Percentiles rank a stretch among this genome's conserved stretches.
These are phyloP conservation scores for Codiaeum variegatum DNA, from an alignment of 441 rosid genomes.

Conservation along the genomic window DNA sequence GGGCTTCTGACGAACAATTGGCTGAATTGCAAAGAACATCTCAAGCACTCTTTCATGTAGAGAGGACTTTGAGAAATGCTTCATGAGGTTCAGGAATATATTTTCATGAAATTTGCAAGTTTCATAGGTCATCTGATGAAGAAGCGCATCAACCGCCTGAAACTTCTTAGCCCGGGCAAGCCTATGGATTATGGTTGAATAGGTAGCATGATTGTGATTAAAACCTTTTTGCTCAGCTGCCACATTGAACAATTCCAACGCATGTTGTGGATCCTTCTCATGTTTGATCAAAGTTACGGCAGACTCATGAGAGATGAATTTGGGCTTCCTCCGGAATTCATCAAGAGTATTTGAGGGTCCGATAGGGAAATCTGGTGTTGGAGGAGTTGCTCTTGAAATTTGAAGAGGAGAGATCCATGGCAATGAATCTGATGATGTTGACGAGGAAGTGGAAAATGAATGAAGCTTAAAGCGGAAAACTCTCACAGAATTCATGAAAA, in stretches of 20 bases:
- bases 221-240: slow-evolving; percentile 66
- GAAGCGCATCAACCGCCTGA: slow-evolving; percentile 64
- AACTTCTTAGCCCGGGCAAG: slow-evolving; percentile 69
- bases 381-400: slow-evolving; percentile 18
- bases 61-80: slow-evolving; percentile 52
- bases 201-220: slow-evolving; percentile 76
- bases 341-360: slow-evolving; percentile 24
- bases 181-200: slow-evolving; percentile 59
- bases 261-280: slow-evolving; percentile 67
- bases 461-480: slow-evolving; percentile 15
- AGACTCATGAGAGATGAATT: slow-evolving; percentile 54
- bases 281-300: slow-evolving; percentile 59
- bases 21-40: slow-evolving; percentile 64
- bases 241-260: slow-evolving; percentile 64
- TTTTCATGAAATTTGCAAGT: slow-evolving; percentile 80
- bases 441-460: slow-evolving; percentile 34
- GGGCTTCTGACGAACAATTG: slow-evolving; percentile 68
- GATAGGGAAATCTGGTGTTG: slow-evolving; percentile 33
- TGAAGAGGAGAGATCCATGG: slow-evolving; percentile 69
- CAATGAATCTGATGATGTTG: slow-evolving; percentile 32
- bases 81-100: slow-evolving; percentile 71
- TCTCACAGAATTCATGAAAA: slow-evolving; percentile 26
- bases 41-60: slow-evolving; percentile 56
- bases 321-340: slow-evolving; percentile 33
- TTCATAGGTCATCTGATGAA: slow-evolving; percentile 71